Conservation (phyloP, 768 basidiomycete genomes). For the Trametes cubensis region DNA sequence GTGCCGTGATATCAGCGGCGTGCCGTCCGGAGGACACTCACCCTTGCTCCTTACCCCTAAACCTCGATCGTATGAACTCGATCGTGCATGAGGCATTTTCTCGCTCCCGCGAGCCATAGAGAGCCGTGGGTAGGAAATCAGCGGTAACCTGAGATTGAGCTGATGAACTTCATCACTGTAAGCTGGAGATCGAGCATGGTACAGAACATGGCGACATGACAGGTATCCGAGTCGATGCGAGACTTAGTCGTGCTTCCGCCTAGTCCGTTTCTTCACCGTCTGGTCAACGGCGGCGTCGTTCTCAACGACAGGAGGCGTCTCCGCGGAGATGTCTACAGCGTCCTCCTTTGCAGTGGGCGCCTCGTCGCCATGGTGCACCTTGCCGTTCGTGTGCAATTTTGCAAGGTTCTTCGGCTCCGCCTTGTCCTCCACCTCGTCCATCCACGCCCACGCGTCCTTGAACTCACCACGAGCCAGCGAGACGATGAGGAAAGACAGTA, state of each 20-base stretch:
- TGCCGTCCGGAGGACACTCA: too few relatives aligned
- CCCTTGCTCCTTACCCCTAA: too few relatives aligned
- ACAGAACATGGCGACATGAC: too few relatives aligned
- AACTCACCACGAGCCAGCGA: slow-evolving; percentile 70
- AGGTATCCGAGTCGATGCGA: too few relatives aligned
- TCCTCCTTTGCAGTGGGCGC: not conserved
- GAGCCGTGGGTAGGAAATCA: too few relatives aligned
- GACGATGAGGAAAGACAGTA: slow-evolving; percentile 65
- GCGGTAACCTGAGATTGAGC: too few relatives aligned
- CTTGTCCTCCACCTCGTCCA: slow-evolving; percentile 45
- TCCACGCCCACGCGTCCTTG: slow-evolving; percentile 70
- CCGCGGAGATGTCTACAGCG: not conserved
- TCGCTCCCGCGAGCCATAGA: too few relatives aligned
- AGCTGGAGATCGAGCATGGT: too few relatives aligned
- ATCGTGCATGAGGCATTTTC: too few relatives aligned
- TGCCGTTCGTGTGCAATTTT: not conserved
- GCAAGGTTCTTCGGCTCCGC: not conserved
- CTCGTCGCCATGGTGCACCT: not conserved
- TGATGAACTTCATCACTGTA: too few relatives aligned
- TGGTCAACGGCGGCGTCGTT: not conserved
- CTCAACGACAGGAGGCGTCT: not conserved
- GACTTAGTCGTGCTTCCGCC: slow-evolving; percentile 9
- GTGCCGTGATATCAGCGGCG: slow-evolving; percentile 1
- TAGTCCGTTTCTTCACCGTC: slow-evolving; percentile 8
- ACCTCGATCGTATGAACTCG: too few relatives aligned